Conservation (phyloP, 805 yeast species). For the Diddensiella transvaalensis region DNA sequence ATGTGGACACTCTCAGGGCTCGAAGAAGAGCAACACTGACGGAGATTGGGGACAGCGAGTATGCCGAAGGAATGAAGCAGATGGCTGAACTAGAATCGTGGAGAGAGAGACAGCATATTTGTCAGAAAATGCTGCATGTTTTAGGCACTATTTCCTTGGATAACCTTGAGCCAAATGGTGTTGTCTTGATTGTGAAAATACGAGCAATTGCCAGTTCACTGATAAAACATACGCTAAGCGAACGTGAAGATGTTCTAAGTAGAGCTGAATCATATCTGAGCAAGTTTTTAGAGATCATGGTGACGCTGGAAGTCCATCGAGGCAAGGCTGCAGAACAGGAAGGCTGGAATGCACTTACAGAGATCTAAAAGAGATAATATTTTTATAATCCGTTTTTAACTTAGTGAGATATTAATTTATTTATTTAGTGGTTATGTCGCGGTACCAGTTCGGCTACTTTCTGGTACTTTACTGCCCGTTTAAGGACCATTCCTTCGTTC, state of each 20-base stretch:
- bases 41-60: not conserved
- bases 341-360: constrained; percentile 14
- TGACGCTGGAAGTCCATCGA: constrained; percentile 10
- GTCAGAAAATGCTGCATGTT: constrained; percentile 9
- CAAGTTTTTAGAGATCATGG: constrained; percentile 12
- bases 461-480: constrained; percentile 28
- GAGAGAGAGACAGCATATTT: constrained; percentile 13
- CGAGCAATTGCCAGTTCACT: constrained; percentile 12
- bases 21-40: not conserved
- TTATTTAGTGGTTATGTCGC: constrained; percentile 24
- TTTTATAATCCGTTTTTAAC: no score
- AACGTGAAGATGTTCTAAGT: constrained; percentile 4
- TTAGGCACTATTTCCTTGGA: constrained; percentile 12
- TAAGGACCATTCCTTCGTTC: constrained; percentile 29
- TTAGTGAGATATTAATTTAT: no score
- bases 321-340: constrained; percentile 14
- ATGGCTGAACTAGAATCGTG: constrained; percentile 9
- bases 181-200: constrained; percentile 12
- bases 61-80: not conserved
- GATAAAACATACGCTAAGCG: constrained; percentile 7
- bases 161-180: constrained; percentile 20
- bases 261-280: constrained; percentile 13
- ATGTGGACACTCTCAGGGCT: constrained; percentile 5
- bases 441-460: constrained; percentile 22
- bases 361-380: not conserved